A percentile compares a stretch with the other conserved stretches of the same genome.
These are phyloP conservation scores for Boehmeria nivea DNA, from an alignment of 306 rosid genomes.

Conservation along the genomic window DNA sequence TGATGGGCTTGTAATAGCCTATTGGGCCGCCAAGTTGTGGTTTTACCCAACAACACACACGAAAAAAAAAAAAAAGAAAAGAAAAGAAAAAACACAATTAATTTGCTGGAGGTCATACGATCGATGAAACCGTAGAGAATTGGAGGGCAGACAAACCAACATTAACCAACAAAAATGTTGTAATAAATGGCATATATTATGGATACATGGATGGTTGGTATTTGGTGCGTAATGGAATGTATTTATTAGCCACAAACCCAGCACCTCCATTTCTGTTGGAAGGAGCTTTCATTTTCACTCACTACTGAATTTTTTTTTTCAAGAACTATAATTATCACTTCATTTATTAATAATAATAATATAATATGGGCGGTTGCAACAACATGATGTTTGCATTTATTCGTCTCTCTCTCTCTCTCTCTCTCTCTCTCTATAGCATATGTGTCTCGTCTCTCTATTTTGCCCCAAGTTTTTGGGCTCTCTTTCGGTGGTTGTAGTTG, in stretches of 20 bases:
- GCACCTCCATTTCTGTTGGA: constrained; percentile 59
- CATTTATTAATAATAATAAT: background rate
- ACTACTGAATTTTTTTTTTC: no score
- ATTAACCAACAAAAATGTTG: background rate
- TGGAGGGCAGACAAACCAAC: no score
- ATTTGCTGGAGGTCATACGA: no score
- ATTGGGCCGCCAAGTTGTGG: no score
- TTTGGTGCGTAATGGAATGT: no score
- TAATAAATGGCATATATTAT: background rate
- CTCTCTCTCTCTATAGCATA: background rate
- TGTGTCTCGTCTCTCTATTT: no score
- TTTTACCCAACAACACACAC: no score
- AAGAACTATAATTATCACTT: background rate
- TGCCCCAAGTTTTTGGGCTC: background rate
- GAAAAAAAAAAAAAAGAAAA: no score
- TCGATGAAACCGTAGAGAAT: no score
- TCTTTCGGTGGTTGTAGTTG: constrained; percentile 24
- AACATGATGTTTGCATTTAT: constrained; percentile 16
- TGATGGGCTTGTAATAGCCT: no score
- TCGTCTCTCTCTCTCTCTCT: background rate
- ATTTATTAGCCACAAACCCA: constrained; percentile 27
- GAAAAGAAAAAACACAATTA: no score
- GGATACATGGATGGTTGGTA: background rate
- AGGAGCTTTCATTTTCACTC: constrained; percentile 28
- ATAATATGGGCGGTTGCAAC: constrained; percentile 31